Percentiles rank a stretch among this genome's conserved stretches.
Evolutionary conservation across 305 asterid species (phyloP).

Genomic region (Solanum aculeatissimum): DNA sequence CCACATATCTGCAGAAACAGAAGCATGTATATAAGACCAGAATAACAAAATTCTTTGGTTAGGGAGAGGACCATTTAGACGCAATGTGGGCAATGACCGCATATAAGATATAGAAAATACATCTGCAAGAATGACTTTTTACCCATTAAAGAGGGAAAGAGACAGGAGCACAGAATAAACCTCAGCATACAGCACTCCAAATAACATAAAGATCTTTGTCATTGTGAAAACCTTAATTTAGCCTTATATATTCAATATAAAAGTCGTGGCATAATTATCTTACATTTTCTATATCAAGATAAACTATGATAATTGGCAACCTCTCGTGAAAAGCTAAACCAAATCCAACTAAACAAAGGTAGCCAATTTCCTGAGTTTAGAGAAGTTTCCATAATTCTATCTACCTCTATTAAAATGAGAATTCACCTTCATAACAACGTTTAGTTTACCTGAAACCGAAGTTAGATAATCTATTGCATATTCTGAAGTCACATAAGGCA

Average conservation of each 20-base stretch:
- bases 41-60: background rate
- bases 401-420: background rate
- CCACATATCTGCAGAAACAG: constrained; percentile 73
- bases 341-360: background rate
- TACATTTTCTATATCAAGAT: background rate
- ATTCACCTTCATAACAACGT: background rate
- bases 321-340: background rate
- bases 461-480: background rate
- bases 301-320: background rate
- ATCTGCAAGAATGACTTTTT: background rate
- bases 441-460: background rate
- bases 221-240: background rate
- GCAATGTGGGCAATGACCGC: background rate
- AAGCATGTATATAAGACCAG: background rate
- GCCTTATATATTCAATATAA: background rate
- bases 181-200: background rate
- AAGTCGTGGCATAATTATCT: background rate
- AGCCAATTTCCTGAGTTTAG: background rate
- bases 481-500: background rate
- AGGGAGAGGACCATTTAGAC: background rate
- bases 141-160: background rate
- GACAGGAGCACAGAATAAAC: background rate
- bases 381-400: background rate
- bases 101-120: background rate
- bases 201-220: background rate